A percentile compares a stretch with the other conserved stretches of the same genome.
Evolutionary conservation across 371 early-diverging fungal species (phyloP).

Genomic region (Mortierella sp.): DNA sequence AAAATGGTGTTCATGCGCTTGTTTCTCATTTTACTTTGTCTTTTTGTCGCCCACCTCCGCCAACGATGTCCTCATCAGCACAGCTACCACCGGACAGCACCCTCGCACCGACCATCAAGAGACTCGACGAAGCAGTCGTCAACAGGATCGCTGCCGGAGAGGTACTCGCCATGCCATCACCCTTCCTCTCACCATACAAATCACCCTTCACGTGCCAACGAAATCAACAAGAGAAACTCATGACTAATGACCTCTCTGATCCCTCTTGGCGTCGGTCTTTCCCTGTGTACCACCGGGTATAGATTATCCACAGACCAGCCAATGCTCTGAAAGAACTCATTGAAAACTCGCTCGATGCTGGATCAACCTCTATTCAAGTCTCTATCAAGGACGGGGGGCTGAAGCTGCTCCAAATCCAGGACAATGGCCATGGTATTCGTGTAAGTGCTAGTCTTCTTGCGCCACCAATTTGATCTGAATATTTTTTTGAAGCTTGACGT

Average conservation of each 20-base stretch:
- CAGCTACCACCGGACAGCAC: not conserved
- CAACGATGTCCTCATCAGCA: constrained; percentile 8
- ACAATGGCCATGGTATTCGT: constrained; percentile 97
- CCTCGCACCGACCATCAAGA: constrained; percentile 65
- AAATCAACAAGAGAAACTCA: not conserved
- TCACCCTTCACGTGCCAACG: not conserved
- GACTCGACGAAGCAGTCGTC: constrained; percentile 85
- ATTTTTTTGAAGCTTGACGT: not conserved
- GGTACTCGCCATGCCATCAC: constrained; percentile 58
- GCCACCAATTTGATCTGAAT: not conserved
- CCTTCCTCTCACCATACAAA: not conserved
- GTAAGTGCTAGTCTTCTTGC: constrained; percentile 53
- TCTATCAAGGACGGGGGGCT: constrained; percentile 90
- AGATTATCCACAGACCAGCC: constrained; percentile 95
- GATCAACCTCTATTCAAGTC: constrained; percentile 87
- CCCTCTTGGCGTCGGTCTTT: not conserved
- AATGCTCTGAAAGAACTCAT: constrained; percentile 98
- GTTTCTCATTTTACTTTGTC: not conserved
- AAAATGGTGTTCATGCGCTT: not conserved
- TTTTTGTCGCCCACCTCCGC: not conserved
- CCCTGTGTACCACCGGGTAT: not conserved
- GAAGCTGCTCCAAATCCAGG: constrained; percentile 93
- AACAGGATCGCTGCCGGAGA: constrained; percentile 98
- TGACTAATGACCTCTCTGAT: constrained; percentile 18
- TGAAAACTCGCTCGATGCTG: constrained; percentile 98